Percentiles rank a stretch among this genome's conserved stretches.
Conservation (phyloP, 2,329 filamentous ascomycete genomes). For the Bertia moriformis region DNA sequence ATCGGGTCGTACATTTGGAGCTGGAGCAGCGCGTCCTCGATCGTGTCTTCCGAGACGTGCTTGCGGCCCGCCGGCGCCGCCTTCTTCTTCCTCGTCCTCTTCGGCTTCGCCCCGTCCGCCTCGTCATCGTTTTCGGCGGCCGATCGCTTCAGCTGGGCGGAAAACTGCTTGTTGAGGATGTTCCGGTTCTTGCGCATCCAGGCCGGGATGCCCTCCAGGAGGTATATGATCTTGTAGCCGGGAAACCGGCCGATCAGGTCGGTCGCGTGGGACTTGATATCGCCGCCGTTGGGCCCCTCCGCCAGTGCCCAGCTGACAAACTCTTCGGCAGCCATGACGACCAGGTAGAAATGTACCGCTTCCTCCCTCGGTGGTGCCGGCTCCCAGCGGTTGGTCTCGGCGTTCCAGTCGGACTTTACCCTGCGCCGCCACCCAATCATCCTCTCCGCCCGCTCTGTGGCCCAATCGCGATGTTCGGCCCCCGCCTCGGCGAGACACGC, state of each 20-base stretch:
- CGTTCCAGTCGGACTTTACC: conserved; percentile 28
- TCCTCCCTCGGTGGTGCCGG: conserved; percentile 24
- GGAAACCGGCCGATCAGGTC: conserved; percentile 38
- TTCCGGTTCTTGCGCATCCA: conserved; percentile 60
- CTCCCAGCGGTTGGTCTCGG: conserved; percentile 29
- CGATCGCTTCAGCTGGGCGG: conserved; percentile 43
- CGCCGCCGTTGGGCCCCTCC: conserved; percentile 25
- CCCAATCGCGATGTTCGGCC: conserved; percentile 10
- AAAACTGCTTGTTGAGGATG: conserved; percentile 52
- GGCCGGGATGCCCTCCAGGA: conserved; percentile 53
- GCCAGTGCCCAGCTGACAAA: conserved; percentile 48
- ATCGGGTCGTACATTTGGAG: conserved; percentile 55
- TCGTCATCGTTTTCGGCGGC: conserved; percentile 7
- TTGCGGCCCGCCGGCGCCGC: conserved; percentile 14
- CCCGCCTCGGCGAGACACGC: conserved; percentile 10
- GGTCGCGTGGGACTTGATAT: conserved; percentile 43
- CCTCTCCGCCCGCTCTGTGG: conserved; percentile 7
- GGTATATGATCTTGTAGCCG: conserved; percentile 42
- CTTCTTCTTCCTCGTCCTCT: conserved; percentile 20
- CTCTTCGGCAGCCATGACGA: conserved; percentile 45
- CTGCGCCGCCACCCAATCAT: conserved; percentile 39
- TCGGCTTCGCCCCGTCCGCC: conserved; percentile 2
- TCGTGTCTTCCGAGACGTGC: conserved; percentile 49
- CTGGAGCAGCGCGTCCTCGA: conserved; percentile 58
- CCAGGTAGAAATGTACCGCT: conserved; percentile 33